A percentile compares a stretch with the other conserved stretches of the same genome.
Evolutionary conservation across 148 eudicot genomes (phyloP).

Genomic region (Salicornia ramosissima): DNA sequence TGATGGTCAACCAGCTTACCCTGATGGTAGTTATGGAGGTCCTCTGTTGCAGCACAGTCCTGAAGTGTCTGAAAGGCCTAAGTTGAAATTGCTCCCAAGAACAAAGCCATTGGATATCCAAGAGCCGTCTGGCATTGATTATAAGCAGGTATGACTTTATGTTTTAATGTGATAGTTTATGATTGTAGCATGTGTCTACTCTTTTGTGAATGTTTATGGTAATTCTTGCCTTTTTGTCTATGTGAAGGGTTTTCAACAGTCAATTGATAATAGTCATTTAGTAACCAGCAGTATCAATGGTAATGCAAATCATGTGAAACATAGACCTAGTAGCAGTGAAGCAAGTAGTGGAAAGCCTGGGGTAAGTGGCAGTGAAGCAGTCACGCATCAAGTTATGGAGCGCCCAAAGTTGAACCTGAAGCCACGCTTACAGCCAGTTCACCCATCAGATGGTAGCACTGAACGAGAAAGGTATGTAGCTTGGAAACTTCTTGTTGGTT

Average conservation of each 20-base stretch:
- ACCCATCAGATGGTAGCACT: slow-evolving; percentile 33
- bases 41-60: slow-evolving; percentile 29
- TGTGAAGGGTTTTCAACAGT: slow-evolving; percentile 38
- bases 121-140: slow-evolving; percentile 38
- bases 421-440: slow-evolving; percentile 61
- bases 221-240: not conserved
- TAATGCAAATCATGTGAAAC: slow-evolving; percentile 32
- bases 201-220: slow-evolving; percentile 4
- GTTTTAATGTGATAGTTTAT: not conserved
- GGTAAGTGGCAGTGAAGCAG: slow-evolving; percentile 31
- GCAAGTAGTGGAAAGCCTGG: slow-evolving; percentile 32
- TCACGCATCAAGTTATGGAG: slow-evolving; percentile 43
- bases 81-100: slow-evolving; percentile 76
- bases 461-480: slow-evolving; percentile 51
- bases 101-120: slow-evolving; percentile 56
- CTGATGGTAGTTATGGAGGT: slow-evolving; percentile 32
- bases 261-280: slow-evolving; percentile 27
- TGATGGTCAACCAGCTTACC: slow-evolving; percentile 34
- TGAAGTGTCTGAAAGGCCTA: slow-evolving; percentile 58
- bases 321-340: slow-evolving; percentile 33
- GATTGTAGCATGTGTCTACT: not conserved
- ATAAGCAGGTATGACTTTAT: slow-evolving; percentile 48
- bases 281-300: slow-evolving; percentile 24
- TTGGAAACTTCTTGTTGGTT: not conserved
- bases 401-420: slow-evolving; percentile 81